These are phyloP conservation scores for Nannochloris sp. DNA, from an alignment of 139 green algal genomes.

Conservation along the genomic window DNA sequence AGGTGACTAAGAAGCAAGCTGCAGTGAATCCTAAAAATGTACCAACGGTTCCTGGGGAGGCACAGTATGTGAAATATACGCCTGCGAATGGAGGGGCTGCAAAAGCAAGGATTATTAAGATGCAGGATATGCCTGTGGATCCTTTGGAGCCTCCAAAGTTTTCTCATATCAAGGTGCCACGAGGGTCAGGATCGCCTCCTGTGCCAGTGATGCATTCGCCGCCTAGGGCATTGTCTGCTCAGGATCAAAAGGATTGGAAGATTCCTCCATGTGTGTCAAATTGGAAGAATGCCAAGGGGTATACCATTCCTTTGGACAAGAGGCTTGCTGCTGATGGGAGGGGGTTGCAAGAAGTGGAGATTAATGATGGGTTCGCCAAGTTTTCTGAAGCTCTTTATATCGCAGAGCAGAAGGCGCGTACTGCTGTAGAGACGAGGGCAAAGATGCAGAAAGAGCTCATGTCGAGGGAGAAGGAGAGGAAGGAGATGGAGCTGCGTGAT, in stretches of 20 bases:
- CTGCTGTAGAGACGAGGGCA: constrained; percentile 54
- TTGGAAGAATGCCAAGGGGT: constrained; percentile 97
- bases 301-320: constrained; percentile 99
- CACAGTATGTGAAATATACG: constrained; percentile 95
- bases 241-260: constrained; percentile 96
- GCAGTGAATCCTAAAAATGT: constrained; percentile 71
- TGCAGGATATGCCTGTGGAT: constrained; percentile 93
- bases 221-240: constrained; percentile 66
- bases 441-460: constrained; percentile 82
- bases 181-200: constrained; percentile 75
- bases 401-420: constrained; percentile 85
- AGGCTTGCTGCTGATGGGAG: constrained; percentile 92
- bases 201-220: constrained; percentile 96
- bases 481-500: constrained; percentile 87
- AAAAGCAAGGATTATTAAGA: constrained; percentile 88
- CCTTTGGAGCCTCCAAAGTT: constrained; percentile 97
- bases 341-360: constrained; percentile 86
- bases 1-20: constrained; percentile 69
- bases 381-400: constrained; percentile 89
- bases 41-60: constrained; percentile 51
- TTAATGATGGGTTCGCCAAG: constrained; percentile 93
- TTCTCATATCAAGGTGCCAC: constrained; percentile 61
- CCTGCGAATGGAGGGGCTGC: constrained; percentile 55
- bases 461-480: constrained; percentile 73
- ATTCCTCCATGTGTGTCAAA: constrained; percentile 97